phyloP scores from a whole-genome alignment of 192 early-diverging fungal genomes.

The Radiomyces spectabilis region DNA sequence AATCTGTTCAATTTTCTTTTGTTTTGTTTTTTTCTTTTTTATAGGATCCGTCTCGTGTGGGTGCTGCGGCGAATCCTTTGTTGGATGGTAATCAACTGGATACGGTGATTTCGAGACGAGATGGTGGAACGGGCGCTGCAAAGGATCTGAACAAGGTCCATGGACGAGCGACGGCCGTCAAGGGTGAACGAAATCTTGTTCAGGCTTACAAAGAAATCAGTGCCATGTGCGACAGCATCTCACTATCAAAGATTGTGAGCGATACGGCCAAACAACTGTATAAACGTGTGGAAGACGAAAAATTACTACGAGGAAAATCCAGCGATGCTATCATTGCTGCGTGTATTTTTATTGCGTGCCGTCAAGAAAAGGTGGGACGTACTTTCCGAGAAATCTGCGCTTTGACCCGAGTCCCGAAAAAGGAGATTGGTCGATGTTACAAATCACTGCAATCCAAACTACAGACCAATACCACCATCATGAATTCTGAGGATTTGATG shows the following conservation, averaged over 20 bases:
- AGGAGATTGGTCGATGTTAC: conserved; percentile 86
- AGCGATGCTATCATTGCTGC: conserved; percentile 81
- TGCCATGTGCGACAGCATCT: conserved; percentile 75
- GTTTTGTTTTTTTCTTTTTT: background rate
- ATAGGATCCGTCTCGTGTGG: conserved; percentile 82
- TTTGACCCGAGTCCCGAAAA: conserved; percentile 84
- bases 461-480: conserved; percentile 50
- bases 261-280: conserved; percentile 87
- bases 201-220: conserved; percentile 73
- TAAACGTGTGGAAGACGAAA: conserved; percentile 76
- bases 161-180: conserved; percentile 59
- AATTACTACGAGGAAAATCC: conserved; percentile 72
- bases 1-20: background rate
- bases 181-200: conserved; percentile 66
- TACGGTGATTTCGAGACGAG: conserved; percentile 70
- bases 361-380: conserved; percentile 72
- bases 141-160: conserved; percentile 67
- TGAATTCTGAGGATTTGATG: conserved; percentile 70
- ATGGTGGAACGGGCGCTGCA: conserved; percentile 67
- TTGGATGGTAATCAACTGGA: conserved; percentile 76
- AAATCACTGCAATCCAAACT: conserved; percentile 54
- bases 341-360: conserved; percentile 90
- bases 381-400: conserved; percentile 94
- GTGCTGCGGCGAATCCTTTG: conserved; percentile 70
- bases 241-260: conserved; percentile 60